A percentile compares a stretch with the other conserved stretches of the same genome.
Conservation (phyloP, 2,329 filamentous ascomycete genomes). For the Xylariaceae sp. region DNA sequence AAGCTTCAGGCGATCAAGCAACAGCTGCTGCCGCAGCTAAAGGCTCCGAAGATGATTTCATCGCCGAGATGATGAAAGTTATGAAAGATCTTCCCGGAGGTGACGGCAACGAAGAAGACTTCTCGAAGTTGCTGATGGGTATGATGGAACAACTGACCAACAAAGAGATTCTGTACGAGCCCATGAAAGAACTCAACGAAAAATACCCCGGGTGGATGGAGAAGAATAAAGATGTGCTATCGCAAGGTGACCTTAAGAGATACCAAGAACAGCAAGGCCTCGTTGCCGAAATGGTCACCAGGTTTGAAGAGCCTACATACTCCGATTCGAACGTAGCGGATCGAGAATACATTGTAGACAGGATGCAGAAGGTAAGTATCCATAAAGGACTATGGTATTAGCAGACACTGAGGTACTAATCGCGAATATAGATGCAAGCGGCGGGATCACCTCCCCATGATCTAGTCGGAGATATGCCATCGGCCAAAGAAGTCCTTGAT, state of each 20-base stretch:
- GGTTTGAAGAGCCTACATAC: conserved; percentile 85
- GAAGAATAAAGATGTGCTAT: conserved; percentile 71
- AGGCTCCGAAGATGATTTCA: conserved; percentile 74
- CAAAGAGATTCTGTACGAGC: conserved; percentile 97
- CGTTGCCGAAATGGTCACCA: conserved; percentile 83
- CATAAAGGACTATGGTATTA: too few relatives aligned
- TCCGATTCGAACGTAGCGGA: conserved; percentile 81
- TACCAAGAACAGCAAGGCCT: conserved; percentile 82
- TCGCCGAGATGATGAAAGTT: conserved; percentile 91
- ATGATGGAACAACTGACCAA: conserved; percentile 99
- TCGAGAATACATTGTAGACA: conserved; percentile 91
- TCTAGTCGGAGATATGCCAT: conserved; percentile 86
- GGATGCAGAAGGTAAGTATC: conserved; percentile 87
- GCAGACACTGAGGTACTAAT: conserved; percentile 22
- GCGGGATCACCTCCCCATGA: conserved; percentile 89
- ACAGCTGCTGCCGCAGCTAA: conserved; percentile 76
- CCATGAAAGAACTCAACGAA: conserved; percentile 94
- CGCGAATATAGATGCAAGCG: conserved; percentile 82
- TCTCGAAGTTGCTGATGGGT: conserved; percentile 91
- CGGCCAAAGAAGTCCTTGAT: conserved; percentile 74
- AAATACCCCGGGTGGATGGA: conserved; percentile 92
- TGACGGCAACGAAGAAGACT: conserved; percentile 75
- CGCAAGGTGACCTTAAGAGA: conserved; percentile 74
- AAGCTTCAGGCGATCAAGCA: conserved; percentile 83
- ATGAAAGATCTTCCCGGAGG: conserved; percentile 70